These are phyloP conservation scores for Draba incana DNA, from an alignment of 345 rosid species.

Conservation along the genomic window DNA sequence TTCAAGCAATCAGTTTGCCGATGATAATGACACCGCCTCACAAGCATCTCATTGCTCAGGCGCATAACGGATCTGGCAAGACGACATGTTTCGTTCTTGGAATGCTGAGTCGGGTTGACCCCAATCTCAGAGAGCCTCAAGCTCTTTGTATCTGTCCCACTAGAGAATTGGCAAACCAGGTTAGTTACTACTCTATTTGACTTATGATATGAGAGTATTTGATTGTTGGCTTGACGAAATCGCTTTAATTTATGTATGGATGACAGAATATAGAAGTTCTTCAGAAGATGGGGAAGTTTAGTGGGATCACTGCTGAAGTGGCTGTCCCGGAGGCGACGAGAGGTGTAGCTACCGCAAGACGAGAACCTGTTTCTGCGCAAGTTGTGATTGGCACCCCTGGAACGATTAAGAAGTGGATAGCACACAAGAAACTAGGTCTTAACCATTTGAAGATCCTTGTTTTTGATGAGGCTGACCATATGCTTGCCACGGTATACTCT, in stretches of 20 bases:
- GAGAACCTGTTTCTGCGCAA: conserved; percentile 62
- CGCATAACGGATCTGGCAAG: conserved; percentile 96
- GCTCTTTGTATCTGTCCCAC: conserved; percentile 98
- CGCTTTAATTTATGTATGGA: conserved; percentile 1
- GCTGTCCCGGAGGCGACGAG: conserved; percentile 70
- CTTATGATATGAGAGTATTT: background rate
- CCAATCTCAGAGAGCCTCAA: conserved; percentile 59
- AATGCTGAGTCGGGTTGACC: conserved; percentile 87
- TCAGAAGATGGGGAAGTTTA: conserved; percentile 88
- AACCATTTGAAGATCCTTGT: conserved; percentile 72
- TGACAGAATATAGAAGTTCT: conserved; percentile 89
- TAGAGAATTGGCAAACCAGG: conserved; percentile 93
- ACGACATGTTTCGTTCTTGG: conserved; percentile 97
- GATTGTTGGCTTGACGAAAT: background rate
- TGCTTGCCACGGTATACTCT: conserved; percentile 76
- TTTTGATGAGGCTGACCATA: conserved; percentile 98
- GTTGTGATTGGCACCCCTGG: conserved; percentile 98
- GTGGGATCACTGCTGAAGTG: conserved; percentile 71
- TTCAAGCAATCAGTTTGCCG: conserved; percentile 89
- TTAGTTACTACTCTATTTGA: conserved; percentile 29
- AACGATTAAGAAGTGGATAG: conserved; percentile 77
- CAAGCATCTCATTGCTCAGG: conserved; percentile 89
- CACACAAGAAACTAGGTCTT: conserved; percentile 60
- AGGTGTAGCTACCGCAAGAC: conserved; percentile 42
- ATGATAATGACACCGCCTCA: conserved; percentile 91